Conservation (phyloP, 2,329 filamentous ascomycete genomes). For the Botrytis hyacinthi region DNA sequence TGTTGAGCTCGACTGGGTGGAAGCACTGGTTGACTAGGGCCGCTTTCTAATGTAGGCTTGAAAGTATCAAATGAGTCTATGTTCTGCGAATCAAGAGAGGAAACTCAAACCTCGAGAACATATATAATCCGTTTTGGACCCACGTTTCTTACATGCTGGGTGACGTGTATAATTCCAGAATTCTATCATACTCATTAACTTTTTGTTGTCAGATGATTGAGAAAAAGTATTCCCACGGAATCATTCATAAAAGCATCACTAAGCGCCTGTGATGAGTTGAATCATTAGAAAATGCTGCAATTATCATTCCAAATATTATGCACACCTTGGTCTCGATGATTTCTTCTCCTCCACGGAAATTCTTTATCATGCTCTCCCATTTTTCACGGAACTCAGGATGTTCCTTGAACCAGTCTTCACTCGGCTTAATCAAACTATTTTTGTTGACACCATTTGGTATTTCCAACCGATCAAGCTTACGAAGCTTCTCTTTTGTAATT, state of each 20-base stretch:
- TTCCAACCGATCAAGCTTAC: background rate
- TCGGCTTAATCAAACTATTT: background rate
- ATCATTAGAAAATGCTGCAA: background rate
- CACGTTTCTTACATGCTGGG: rapidly evolving
- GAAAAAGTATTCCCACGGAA: background rate
- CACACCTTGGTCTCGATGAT: background rate
- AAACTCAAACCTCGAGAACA: background rate
- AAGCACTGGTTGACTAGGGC: background rate
- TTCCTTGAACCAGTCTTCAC: background rate
- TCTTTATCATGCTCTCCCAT: background rate
- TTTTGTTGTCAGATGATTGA: background rate
- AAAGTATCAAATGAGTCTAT: background rate
- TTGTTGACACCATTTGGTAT: background rate
- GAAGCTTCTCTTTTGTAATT: background rate
- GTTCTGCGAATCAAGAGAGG: background rate
- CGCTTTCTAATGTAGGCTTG: background rate
- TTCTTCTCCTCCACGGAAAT: background rate
- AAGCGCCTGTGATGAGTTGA: background rate
- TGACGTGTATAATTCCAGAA: background rate
- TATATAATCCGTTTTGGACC: rapidly evolving
- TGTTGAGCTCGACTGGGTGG: background rate
- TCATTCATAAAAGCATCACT: background rate
- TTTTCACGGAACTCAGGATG: rapidly evolving
- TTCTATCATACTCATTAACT: background rate
- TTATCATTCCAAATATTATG: background rate